Evolutionary conservation across 2,329 filamentous ascomycete genomes (phyloP).

Genomic region (Xylaria sp.): DNA sequence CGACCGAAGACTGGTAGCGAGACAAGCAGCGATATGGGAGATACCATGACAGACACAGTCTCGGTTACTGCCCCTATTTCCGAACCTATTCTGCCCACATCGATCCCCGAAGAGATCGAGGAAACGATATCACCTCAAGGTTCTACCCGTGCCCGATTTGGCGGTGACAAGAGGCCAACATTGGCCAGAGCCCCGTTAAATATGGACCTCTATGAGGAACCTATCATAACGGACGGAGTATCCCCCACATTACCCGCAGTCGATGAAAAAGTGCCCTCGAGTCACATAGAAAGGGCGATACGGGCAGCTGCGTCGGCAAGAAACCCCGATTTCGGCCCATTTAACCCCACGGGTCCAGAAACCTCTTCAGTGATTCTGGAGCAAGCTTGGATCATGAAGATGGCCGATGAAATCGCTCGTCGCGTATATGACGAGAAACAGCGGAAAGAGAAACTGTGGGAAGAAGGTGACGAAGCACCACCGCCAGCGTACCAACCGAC

Average conservation of each 20-base stretch:
- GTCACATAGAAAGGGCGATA: constrained; percentile 45
- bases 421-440: constrained; percentile 89
- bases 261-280: constrained; percentile 28
- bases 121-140: constrained; percentile 53
- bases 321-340: constrained; percentile 46
- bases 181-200: constrained; percentile 50
- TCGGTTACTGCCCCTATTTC: constrained; percentile 71
- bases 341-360: constrained; percentile 57
- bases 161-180: constrained; percentile 48
- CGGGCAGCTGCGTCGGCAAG: constrained; percentile 45
- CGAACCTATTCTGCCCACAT: constrained; percentile 66
- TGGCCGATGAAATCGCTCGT: constrained; percentile 90
- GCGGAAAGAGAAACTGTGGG: constrained; percentile 63
- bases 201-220: constrained; percentile 51
- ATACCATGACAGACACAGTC: constrained; percentile 62
- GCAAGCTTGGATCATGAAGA: constrained; percentile 90
- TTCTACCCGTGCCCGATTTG: constrained; percentile 58
- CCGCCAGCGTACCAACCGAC: constrained; percentile 71
- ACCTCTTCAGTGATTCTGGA: constrained; percentile 73
- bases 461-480: constrained; percentile 66
- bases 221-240: constrained; percentile 38
- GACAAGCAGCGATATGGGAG: constrained; percentile 63
- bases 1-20: constrained; percentile 66
- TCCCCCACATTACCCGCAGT: constrained; percentile 32
- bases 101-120: constrained; percentile 69